Evolutionary conservation across 192 early-diverging fungal genomes (phyloP).

Genomic region (Coemansia sp.): DNA sequence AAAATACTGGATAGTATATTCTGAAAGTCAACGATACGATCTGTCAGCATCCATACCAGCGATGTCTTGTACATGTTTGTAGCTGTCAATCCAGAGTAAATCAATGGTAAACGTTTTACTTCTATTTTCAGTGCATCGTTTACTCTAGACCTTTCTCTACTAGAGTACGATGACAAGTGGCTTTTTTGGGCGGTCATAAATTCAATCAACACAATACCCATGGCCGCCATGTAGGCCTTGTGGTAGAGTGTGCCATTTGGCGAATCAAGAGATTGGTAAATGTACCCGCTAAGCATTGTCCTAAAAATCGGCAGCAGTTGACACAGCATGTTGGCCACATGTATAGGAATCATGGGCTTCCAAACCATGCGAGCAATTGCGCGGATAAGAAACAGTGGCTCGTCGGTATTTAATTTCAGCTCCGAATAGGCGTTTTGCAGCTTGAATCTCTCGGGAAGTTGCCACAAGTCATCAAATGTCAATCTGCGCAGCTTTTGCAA

Average conservation of each 20-base stretch:
- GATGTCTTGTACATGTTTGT: neutral
- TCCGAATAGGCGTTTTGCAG: slow-evolving; percentile 11
- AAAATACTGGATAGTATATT: neutral
- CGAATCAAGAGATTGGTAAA: slow-evolving; percentile 24
- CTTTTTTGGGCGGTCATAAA: neutral
- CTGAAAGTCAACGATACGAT: neutral
- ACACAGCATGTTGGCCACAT: neutral
- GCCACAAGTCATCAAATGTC: slow-evolving; percentile 20
- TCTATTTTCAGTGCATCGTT: neutral
- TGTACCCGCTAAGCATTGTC: neutral
- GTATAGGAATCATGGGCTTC: slow-evolving; percentile 32
- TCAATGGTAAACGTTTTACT: neutral
- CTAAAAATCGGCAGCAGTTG: neutral
- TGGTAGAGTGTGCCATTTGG: slow-evolving; percentile 9
- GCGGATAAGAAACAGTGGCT: slow-evolving; percentile 35
- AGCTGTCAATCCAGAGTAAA: neutral
- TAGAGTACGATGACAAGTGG: neutral
- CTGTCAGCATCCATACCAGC: neutral
- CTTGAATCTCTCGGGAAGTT: slow-evolving; percentile 19
- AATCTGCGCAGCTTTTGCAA: slow-evolving; percentile 15
- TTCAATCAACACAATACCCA: neutral
- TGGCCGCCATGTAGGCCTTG: neutral
- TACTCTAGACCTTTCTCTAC: neutral
- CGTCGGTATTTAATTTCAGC: slow-evolving; percentile 18
- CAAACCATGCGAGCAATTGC: slow-evolving; percentile 35